Conservation (phyloP, 2,329 filamentous ascomycete genomes). For the Colletotrichum paranaense region DNA sequence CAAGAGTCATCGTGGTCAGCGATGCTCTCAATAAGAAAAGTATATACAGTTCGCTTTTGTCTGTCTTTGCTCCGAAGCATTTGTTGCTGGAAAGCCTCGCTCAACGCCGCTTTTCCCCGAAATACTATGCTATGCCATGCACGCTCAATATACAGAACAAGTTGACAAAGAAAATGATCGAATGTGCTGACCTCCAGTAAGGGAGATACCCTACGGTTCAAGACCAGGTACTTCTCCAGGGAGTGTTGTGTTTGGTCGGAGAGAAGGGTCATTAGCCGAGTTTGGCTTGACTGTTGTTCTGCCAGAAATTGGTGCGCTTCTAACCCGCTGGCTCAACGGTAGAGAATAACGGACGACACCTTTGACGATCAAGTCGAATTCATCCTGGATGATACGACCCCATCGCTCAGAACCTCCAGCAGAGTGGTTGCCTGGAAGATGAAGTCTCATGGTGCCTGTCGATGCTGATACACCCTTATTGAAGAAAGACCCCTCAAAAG, state of each 20-base stretch:
- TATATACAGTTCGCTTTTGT: conserved; percentile 35
- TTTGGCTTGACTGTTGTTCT: conserved; percentile 71
- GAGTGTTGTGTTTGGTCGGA: conserved; percentile 50
- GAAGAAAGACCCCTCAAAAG: conserved; percentile 91
- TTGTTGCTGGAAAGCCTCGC: conserved; percentile 28
- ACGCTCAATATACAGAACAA: conserved; percentile 51
- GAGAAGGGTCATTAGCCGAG: conserved; percentile 65
- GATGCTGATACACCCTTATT: conserved; percentile 78
- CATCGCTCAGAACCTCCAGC: conserved; percentile 87
- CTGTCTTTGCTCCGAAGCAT: conserved; percentile 29
- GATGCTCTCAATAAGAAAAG: conserved; percentile 1
- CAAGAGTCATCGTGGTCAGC: conserved; percentile 9
- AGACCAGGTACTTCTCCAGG: conserved; percentile 26
- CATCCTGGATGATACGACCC: conserved; percentile 90
- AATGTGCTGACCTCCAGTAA: conserved; percentile 34
- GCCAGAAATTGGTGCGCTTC: conserved; percentile 70
- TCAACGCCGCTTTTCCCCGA: conserved; percentile 32
- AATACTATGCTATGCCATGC: conserved; percentile 44
- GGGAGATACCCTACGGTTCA: conserved; percentile 1
- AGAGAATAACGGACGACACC: conserved; percentile 88
- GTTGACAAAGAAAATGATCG: conserved; percentile 35
- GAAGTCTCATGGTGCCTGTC: conserved; percentile 84
- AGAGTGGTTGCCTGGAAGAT: conserved; percentile 88
- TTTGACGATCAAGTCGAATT: conserved; percentile 92
- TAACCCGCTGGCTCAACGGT: conserved; percentile 69